A percentile compares a stretch with the other conserved stretches of the same genome.
Evolutionary conservation across 805 yeast genomes (phyloP).

Genomic region (Suhomyces sp.): DNA sequence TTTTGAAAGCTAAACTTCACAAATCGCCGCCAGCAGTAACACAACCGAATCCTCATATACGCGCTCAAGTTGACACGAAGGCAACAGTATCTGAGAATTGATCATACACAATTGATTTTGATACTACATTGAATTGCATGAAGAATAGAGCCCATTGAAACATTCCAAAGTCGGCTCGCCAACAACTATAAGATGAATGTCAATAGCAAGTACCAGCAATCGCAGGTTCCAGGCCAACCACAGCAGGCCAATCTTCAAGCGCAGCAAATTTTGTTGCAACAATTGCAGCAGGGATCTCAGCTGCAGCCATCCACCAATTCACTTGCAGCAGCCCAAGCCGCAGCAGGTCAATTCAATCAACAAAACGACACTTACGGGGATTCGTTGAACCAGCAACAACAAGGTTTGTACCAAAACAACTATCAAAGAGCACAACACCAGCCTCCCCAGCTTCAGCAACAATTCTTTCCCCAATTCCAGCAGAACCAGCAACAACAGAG

Average conservation of each 20-base stretch:
- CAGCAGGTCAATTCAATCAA: slow-evolving; percentile 10
- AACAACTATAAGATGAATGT: slow-evolving; percentile 16
- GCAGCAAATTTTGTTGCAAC: slow-evolving; percentile 43
- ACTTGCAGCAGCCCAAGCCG: slow-evolving; percentile 10
- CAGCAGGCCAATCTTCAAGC: slow-evolving; percentile 36
- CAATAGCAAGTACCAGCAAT: slow-evolving; percentile 18
- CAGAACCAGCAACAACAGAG: slow-evolving; percentile 23
- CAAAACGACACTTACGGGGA: slow-evolving; percentile 22
- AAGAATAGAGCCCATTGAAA: neutral
- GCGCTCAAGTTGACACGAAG: neutral
- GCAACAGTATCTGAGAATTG: neutral
- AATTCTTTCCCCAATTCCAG: slow-evolving; percentile 20
- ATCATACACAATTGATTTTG: neutral
- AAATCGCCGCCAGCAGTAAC: neutral
- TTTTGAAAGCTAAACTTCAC: neutral
- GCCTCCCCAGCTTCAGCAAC: slow-evolving; percentile 22
- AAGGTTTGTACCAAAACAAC: slow-evolving; percentile 32
- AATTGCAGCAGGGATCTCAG: slow-evolving; percentile 37
- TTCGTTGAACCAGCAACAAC: slow-evolving; percentile 26
- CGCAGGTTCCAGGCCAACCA: slow-evolving; percentile 20
- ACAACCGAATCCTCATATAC: neutral
- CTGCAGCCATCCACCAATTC: slow-evolving; percentile 12
- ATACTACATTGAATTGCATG: neutral
- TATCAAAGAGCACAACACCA: slow-evolving; percentile 29
- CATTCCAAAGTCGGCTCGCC: slow-evolving; percentile 1